Percentiles rank a stretch among this genome's conserved stretches.
Evolutionary conservation across 768 basidiomycete species (phyloP).

Genomic region (Flagelloscypha sp.): DNA sequence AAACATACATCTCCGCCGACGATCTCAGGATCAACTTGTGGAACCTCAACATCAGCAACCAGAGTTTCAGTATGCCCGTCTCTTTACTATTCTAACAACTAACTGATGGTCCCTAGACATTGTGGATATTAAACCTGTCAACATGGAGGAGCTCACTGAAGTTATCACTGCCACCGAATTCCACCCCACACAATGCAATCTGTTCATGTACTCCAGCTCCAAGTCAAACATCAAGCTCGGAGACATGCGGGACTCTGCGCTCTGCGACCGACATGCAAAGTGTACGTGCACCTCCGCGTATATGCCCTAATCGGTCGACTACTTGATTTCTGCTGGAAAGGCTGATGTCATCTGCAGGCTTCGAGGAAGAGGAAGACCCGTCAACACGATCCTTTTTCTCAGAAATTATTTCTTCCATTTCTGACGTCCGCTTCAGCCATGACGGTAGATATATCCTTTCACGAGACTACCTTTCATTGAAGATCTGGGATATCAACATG

Average conservation of each 20-base stretch:
- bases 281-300: constrained; percentile 43
- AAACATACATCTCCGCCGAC: constrained; percentile 99
- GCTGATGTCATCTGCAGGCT: constrained; percentile 50
- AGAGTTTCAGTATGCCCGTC: constrained; percentile 85
- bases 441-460: constrained; percentile 96
- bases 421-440: constrained; percentile 97
- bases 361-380: constrained; percentile 98
- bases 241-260: constrained; percentile 96
- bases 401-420: constrained; percentile 99
- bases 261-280: constrained; percentile 95
- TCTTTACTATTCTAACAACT: constrained; percentile 1
- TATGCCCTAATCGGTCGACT: constrained; percentile 7
- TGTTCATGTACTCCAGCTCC: constrained; percentile 99
- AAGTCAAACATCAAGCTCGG: constrained; percentile 99
- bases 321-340: no score
- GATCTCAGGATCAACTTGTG: constrained; percentile 96
- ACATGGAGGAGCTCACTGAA: constrained; percentile 99
- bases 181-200: constrained; percentile 94
- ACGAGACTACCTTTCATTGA: constrained; percentile 93
- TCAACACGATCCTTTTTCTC: constrained; percentile 98
- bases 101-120: constrained; percentile 56
- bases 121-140: constrained; percentile 98
- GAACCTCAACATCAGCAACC: constrained; percentile 97
- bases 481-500: constrained; percentile 99
- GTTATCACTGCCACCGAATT: constrained; percentile 99